Base-by-base conservation (phyloP, 73 alveolate species). In the Loxodes magnus region DNA sequence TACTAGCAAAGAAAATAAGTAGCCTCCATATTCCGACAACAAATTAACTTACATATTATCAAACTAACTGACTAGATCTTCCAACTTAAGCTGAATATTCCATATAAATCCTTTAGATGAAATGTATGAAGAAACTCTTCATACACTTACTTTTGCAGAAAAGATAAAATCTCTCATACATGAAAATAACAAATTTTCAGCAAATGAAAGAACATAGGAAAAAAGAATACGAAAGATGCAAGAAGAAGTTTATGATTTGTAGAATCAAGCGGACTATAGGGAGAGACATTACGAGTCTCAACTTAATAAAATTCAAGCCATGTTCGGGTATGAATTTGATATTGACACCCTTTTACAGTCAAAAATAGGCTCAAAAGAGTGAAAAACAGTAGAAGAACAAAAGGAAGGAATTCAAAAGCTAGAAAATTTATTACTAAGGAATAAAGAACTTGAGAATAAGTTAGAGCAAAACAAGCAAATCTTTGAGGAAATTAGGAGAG, bases 81-180 rank as follows among this genome's bases (percentile, higher is more conserved):
- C 51, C 6, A 54, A 14, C 7, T n/a, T 51, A 16, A n/a, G 61
- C 1, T 29, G 51, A 12, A 17, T 63, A 25, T 44, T 30, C 4
- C 25, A 29, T 23, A 12, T 53, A 20, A 35, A 42, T 38, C 67
- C 77, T 5, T 28, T 19, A 4, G 61, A 54, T 22, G 17, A 30
- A 4, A 16, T 19, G 39, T 43, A n/a, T 35, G 56, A 63, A 20
- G 77, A 63, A 21, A 28, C 77, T 20, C 17, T 63, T 1, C 62
- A 7, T 5, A 17, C 77, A 2, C 43, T 63, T 10, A 23, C 23
- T n/a, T 63, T 50, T 29, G 37, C 36, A 5, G 60, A 63, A 5
- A 53, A 46, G 30, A 46, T 23, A n/a, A 49, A 48, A 52, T 52
- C 55, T 19, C 66, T 14, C 5, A 7, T 17, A 46, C 10, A 21